Conservation (phyloP, 2,329 filamentous ascomycete species). For the Domatiomyces catenatus region DNA sequence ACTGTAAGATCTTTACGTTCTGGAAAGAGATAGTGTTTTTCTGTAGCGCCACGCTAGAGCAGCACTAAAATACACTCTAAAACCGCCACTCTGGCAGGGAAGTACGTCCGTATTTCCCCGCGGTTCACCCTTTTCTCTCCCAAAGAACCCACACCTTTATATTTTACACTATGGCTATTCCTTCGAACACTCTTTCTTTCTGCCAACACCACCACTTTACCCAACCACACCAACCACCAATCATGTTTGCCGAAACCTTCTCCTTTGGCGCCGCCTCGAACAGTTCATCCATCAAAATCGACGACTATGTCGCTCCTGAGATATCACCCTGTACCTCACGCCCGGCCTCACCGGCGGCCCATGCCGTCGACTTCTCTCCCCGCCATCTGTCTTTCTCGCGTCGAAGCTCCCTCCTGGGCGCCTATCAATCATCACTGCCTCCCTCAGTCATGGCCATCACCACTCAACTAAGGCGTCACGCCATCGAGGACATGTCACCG, state of each 20-base stretch:
- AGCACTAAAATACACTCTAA: too few relatives aligned
- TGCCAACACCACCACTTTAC: neutral
- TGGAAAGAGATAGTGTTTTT: too few relatives aligned
- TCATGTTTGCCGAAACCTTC: slow-evolving; percentile 18
- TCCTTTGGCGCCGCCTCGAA: slow-evolving; percentile 13
- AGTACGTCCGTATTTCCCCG: neutral
- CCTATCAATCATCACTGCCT: slow-evolving; percentile 10
- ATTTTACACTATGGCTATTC: neutral
- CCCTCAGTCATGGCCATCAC: slow-evolving; percentile 15
- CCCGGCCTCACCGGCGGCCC: slow-evolving; percentile 12
- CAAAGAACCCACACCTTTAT: neutral
- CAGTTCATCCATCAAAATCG: slow-evolving; percentile 3
- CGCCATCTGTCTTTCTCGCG: neutral
- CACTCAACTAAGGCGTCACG: slow-evolving; percentile 14
- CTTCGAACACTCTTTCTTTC: neutral
- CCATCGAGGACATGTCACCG: slow-evolving; percentile 10
- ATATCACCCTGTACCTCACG: slow-evolving; percentile 16
- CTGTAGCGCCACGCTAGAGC: too few relatives aligned
- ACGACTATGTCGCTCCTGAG: slow-evolving; percentile 10
- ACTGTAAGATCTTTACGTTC: too few relatives aligned
- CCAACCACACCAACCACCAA: neutral
- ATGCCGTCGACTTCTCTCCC: neutral
- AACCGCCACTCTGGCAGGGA: too few relatives aligned
- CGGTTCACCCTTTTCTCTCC: neutral
- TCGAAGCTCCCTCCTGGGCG: slow-evolving; percentile 14